Conservation (phyloP, 108 stramenopile genomes). For the Ochromonas danica region DNA sequence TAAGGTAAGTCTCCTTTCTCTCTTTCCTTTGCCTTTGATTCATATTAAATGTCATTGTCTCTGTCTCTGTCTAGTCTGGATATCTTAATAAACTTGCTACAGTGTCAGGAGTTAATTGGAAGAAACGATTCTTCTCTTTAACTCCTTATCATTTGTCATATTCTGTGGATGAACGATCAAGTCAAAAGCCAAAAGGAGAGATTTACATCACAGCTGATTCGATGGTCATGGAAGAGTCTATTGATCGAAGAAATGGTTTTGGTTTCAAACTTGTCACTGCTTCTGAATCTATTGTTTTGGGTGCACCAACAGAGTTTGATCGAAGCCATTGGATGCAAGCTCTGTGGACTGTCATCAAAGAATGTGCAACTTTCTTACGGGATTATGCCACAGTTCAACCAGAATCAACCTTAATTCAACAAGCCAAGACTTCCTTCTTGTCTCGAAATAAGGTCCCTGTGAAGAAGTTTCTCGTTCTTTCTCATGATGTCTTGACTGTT, state of each 20-base stretch:
- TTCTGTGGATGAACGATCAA: neutral
- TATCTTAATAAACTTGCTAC: conserved; percentile 31
- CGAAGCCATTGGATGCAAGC: conserved; percentile 1
- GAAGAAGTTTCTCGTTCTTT: neutral
- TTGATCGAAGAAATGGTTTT: neutral
- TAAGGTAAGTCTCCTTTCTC: neutral
- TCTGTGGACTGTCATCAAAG: neutral
- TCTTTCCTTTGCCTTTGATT: neutral
- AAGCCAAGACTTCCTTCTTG: neutral
- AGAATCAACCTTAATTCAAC: neutral
- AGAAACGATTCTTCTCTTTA: conserved; percentile 31
- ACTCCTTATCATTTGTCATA: conserved; percentile 3
- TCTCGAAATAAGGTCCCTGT: neutral
- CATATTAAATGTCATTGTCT: neutral
- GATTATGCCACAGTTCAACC: neutral
- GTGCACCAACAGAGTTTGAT: neutral
- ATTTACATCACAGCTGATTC: neutral
- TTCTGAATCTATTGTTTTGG: neutral
- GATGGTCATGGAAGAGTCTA: neutral
- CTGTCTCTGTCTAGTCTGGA: neutral
- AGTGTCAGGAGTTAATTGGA: conserved; percentile 28
- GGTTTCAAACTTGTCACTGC: neutral
- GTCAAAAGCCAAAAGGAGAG: neutral
- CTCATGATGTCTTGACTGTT: neutral
- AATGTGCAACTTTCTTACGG: neutral